Base-by-base conservation (phyloP, 2,329 filamentous ascomycete species). In the Trematosphaeria pertusa region DNA sequence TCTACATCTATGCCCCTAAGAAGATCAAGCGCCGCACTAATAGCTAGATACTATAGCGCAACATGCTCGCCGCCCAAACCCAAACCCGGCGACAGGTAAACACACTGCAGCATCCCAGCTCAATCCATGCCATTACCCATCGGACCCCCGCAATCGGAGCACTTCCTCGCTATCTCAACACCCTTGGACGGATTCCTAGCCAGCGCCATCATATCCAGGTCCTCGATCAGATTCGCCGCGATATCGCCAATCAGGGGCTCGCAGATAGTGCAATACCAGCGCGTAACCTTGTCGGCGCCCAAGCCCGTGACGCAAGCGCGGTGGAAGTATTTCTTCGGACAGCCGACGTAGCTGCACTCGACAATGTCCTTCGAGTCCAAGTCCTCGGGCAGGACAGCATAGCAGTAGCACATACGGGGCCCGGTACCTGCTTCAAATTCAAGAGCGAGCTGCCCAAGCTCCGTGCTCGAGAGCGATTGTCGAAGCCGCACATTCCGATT, bases 221-320 rank as follows among this genome's bases (percentile, higher is more conserved):
- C 30, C 5, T 49, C 19, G 21, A 59, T 28, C 12, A 43, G 45
- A 20, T 45, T 38, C 22, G 31, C 30, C 1, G 59, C 62, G 1
- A 46, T 11, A 0, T 32, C 19, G 24, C 43, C 34, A 54, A 69
- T 62, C 34, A 50, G 8, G 12, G 46, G 14, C 37, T 56, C 46
- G 40, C 65, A 69, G 7, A 36, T 12, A 5, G 50, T 55, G 36
- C 64, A 67, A 31, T 61, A 65, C 62, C 62, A 65, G 17, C 46
- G 56, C 15, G 48, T 58, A 4, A 61, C 53, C 22, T 53, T 57
- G 3, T 56, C 50, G 4, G 47, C n/a, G 0, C 56, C 56, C 4
- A 60, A 33, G 12, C 58, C 46, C 46, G 54, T 52, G 28, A 65
- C 39, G 20, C 65, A 67, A 3, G 46, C 33, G 31, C 44, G 58